Evolutionary conservation across 345 rosid species (phyloP).

Genomic region (Barbarea vulgaris): DNA sequence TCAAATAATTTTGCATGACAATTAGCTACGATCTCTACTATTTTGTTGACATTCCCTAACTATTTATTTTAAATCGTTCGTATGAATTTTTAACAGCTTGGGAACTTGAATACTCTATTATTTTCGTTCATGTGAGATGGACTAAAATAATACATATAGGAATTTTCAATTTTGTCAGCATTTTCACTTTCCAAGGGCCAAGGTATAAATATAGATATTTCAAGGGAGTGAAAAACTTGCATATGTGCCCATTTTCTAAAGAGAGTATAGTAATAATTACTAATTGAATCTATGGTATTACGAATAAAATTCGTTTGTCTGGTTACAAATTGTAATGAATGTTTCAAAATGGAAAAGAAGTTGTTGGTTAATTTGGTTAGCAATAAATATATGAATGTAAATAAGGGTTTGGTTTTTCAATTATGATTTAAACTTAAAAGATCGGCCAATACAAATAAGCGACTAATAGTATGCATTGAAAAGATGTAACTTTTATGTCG

Average conservation of each 20-base stretch:
- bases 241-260: not conserved
- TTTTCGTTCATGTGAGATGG: not conserved
- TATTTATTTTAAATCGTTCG: not conserved
- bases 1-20: conserved; percentile 14
- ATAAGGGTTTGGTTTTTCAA: not conserved
- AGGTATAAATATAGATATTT: not conserved
- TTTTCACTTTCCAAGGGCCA: not conserved
- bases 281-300: not conserved
- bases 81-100: not conserved
- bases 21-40: conserved; percentile 1
- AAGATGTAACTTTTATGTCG: not conserved
- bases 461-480: not conserved
- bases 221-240: not conserved
- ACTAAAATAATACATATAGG: not conserved
- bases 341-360: not conserved
- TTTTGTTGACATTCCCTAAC: not conserved
- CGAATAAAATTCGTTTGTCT: not conserved
- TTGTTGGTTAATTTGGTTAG: conserved; percentile 9
- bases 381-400: not conserved
- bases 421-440: not conserved
- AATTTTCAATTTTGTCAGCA: not conserved
- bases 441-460: not conserved
- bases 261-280: not conserved
- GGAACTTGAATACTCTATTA: not conserved
- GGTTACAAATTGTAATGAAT: not conserved